Percentiles rank a stretch among this genome's conserved stretches.
Conservation (phyloP, 148 eudicot species). For the Persicaria tinctoria region DNA sequence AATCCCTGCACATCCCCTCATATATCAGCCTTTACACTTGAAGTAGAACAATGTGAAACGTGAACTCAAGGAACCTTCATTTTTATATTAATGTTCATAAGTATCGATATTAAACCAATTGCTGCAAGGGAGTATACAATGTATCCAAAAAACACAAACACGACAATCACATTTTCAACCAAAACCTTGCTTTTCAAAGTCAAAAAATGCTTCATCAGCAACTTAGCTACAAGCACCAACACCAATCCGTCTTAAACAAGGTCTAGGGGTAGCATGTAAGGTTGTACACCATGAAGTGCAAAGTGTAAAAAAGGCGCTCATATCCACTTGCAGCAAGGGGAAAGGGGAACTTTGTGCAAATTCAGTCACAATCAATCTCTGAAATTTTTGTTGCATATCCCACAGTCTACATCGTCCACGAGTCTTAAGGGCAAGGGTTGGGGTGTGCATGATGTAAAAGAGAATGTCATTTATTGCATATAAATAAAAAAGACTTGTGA, state of each 20-base stretch:
- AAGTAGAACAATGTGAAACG: not conserved
- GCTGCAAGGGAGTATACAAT: not conserved
- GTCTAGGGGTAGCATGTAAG: not conserved
- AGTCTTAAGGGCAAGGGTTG: not conserved
- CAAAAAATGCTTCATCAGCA: not conserved
- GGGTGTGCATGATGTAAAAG: not conserved
- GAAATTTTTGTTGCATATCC: not conserved
- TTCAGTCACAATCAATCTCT: not conserved
- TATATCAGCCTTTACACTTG: not conserved
- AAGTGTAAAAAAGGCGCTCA: not conserved
- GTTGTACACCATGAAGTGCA: not conserved
- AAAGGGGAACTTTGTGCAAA: not conserved
- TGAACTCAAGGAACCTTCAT: not conserved
- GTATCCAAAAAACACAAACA: not conserved
- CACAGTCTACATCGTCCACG: not conserved
- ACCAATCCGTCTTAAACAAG: conserved; percentile 1
- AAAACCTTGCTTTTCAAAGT: not conserved
- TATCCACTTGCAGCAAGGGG: not conserved
- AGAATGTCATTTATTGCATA: not conserved
- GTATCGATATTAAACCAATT: not conserved
- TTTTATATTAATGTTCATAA: not conserved
- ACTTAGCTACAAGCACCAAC: not conserved
- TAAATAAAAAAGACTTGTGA: not conserved
- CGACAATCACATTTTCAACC: not conserved
- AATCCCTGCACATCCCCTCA: not conserved